A percentile compares a stretch with the other conserved stretches of the same genome.
phyloP scores from a whole-genome alignment of 192 early-diverging fungal genomes.

The Backusella westeae region DNA sequence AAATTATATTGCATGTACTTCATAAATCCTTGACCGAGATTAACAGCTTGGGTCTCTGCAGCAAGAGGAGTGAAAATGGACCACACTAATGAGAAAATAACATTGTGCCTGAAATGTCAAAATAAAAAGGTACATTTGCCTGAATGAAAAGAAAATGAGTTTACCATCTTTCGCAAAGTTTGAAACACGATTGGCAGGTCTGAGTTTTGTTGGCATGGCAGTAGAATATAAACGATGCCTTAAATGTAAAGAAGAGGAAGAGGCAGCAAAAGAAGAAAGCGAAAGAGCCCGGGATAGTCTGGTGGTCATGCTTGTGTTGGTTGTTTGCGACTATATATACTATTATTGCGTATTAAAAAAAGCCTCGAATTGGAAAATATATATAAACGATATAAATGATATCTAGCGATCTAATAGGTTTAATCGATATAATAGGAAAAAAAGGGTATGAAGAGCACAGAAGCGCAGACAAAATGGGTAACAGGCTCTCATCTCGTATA shows the following conservation, averaged over 20 bases:
- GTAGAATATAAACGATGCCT: conserved; percentile 9
- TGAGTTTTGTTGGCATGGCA: neutral
- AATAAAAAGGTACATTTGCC: neutral
- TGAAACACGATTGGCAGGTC: conserved; percentile 45
- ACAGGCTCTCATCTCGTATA: neutral
- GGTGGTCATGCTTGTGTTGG: neutral
- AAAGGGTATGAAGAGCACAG: neutral
- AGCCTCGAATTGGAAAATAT: neutral
- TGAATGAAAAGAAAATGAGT: neutral
- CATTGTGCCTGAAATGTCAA: neutral
- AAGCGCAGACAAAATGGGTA: neutral
- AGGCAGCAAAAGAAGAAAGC: neutral
- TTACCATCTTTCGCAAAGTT: conserved; percentile 57
- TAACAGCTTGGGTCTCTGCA: conserved; percentile 79
- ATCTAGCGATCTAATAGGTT: neutral
- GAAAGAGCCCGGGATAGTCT: neutral
- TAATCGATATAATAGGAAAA: neutral
- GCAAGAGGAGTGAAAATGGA: conserved; percentile 87
- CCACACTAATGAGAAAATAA: conserved; percentile 56
- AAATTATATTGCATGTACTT: conserved; percentile 42
- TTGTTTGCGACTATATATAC: neutral
- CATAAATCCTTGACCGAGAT: conserved; percentile 90
- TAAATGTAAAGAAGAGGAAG: neutral
- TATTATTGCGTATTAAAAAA: neutral
- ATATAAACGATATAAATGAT: neutral